Evolutionary conservation across 2,329 filamentous ascomycete genomes (phyloP), one percentile per base, ranked within the genome.

Genomic region (Sarocladium brachiariae): DNA sequence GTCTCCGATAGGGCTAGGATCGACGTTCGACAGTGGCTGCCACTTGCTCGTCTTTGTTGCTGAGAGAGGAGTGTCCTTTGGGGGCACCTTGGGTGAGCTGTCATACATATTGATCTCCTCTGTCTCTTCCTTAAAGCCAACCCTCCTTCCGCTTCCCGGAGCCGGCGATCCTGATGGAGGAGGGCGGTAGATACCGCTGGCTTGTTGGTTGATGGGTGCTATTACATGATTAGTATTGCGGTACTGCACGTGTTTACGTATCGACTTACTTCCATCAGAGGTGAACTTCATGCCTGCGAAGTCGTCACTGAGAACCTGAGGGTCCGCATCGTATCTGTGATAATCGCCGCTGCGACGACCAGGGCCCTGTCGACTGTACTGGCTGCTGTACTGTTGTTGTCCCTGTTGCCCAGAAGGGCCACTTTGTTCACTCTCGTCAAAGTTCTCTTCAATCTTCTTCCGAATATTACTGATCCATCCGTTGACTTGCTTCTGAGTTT

Each of bases 401-500:
- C 47, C 51, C 21, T 54, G 70, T 23, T 35, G 19, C 3, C 23
- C 11, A 18, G 46, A 35, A 4, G 46, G 33, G 3, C 46, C 46
- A 8, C 46, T 27, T n/a, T 69, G 79, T 50, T 84, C 80, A 7
- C 83, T 80, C 21, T 90, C 86, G 50, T 86, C 80, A 52, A 90
- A 87, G 56, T 93, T 89, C 46, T 93, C 92, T 61, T 97, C 91
- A 30, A 99, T 80, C 67, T 85, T 89, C 79, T 97, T 97, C 72
- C 89, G 93, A 64, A 99, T 75, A 55, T 83, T 90, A 48, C 81
- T 87, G 60, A 99, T 89, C 91, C 92, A 97, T 47, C 81, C 80
- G 70, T 95, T 97, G 60, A 99, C 87, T 63, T 88, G 95, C 51
- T 81, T 84, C 70, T 97, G 93, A 2, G 93, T 97, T 63, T 99